Evolutionary conservation across 192 early-diverging fungal species (phyloP).

Genomic region (Coemansia aciculifera): DNA sequence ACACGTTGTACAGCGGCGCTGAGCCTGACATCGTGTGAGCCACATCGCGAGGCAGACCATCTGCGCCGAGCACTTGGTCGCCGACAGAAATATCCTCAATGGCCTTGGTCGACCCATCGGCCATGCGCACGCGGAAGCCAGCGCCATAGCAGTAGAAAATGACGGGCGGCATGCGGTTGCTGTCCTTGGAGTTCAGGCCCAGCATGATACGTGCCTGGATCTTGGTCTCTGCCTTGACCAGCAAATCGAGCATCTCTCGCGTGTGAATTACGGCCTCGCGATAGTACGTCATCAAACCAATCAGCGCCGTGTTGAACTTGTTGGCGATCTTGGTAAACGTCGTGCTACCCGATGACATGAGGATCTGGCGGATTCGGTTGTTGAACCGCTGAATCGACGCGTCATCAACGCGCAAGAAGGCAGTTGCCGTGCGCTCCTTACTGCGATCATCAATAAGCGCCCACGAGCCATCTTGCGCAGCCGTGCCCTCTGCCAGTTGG

Average conservation of each 20-base stretch:
- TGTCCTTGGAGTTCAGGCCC: constrained; percentile 99
- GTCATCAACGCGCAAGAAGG: constrained; percentile 95
- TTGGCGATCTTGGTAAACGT: constrained; percentile 99
- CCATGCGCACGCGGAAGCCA: constrained; percentile 53
- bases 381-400: constrained; percentile 89
- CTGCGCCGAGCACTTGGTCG: constrained; percentile 45
- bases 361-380: constrained; percentile 94
- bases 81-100: constrained; percentile 37
- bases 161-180: constrained; percentile 93
- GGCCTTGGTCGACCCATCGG: constrained; percentile 36
- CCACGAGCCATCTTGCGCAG: constrained; percentile 68
- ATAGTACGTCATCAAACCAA: constrained; percentile 97
- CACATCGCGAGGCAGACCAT: constrained; percentile 41
- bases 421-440: constrained; percentile 97
- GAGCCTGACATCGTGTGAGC: constrained; percentile 31
- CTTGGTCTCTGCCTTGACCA: constrained; percentile 98
- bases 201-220: constrained; percentile 99
- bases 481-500: constrained; percentile 72
- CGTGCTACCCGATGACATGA: constrained; percentile 96
- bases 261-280: constrained; percentile 98
- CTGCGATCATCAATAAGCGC: constrained; percentile 94
- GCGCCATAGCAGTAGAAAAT: constrained; percentile 71
- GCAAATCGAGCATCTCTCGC: constrained; percentile 91
- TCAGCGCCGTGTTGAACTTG: constrained; percentile 90
- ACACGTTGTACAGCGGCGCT: constrained; percentile 42